Evolutionary conservation across 1,139 yeast genomes (phyloP), one percentile per base, ranked within the genome.

Genomic region (Blastobotrys capitulatus): DNA sequence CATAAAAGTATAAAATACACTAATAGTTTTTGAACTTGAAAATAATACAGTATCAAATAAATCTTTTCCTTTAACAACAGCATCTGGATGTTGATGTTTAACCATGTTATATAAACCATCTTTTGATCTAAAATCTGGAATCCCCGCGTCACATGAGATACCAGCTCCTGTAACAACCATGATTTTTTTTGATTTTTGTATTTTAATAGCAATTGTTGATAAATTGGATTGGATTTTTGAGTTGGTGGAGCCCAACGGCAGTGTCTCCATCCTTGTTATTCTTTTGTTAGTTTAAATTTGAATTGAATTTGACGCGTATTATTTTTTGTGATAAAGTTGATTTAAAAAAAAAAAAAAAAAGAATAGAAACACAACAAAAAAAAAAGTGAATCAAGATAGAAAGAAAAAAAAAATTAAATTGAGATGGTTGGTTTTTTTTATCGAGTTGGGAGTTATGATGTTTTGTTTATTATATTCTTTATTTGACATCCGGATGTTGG

Each of bases 61-160:
- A 56, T 92, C 98, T 61, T 87, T 88, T 5, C 98, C 97, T 57
- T 79, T 80, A 38, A 83, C 79, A 6, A 81, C 75, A 7, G 78
- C 72, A 47, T 77, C 75, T 2, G 88, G 87, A 60, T 78, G 78
- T 57, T 80, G 78, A 16, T 72, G 70, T 60, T 83, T 85, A 18
- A 83, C 89, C 69, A 82, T 66, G 55, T 84, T 81, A 69, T 90
- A 90, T 22, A 90, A 74, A 1, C 97, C 97, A 57, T 84, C 81
- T 16, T 82, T 73, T 1, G 95, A 86, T 52, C 97, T 75, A 66
- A 90, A 90, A 65, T 90, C 97, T 1, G 97, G 97, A 49, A 90
- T 90, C 0, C 97, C 97, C 0, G 97, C 97, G 64, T 86, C 88
- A 65, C 97, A 88, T 25, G 96, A 87, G 52, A 90, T 87, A 1